These are phyloP conservation scores for Dacryopinax primogenitus DNA, from an alignment of 768 basidiomycete genomes.

Conservation along the genomic window DNA sequence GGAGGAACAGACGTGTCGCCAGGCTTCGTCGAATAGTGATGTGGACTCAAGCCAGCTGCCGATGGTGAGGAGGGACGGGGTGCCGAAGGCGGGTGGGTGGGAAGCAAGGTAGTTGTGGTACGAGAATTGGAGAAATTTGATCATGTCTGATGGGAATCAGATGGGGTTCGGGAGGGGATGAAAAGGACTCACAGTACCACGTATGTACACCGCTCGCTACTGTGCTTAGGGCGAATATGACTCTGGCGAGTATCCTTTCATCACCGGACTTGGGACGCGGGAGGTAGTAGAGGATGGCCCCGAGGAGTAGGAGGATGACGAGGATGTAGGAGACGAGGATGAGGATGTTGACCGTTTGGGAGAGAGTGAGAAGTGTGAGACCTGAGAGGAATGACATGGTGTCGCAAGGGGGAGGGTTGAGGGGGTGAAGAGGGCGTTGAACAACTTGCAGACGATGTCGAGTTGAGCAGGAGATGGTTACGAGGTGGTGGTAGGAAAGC, in stretches of 20 bases:
- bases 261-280: conserved; percentile 11
- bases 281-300: conserved; percentile 22
- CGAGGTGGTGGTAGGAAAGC: no score
- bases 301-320: conserved; percentile 24
- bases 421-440: neutral
- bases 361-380: neutral
- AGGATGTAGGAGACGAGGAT: conserved; percentile 28
- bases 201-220: conserved; percentile 33
- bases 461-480: no score
- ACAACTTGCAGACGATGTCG: neutral
- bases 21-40: conserved; percentile 48
- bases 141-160: conserved; percentile 34
- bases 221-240: conserved; percentile 28
- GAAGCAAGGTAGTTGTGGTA: conserved; percentile 39
- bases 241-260: conserved; percentile 16
- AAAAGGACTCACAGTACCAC: conserved; percentile 37
- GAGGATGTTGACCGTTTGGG: neutral
- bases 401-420: neutral
- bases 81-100: conserved; percentile 9
- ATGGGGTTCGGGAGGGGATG: neutral
- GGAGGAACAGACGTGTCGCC: conserved; percentile 34
- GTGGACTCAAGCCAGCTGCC: conserved; percentile 44
- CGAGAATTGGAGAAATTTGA: conserved; percentile 40
- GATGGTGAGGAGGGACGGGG: conserved; percentile 26
- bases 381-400: neutral